Base-by-base conservation (phyloP, 2,329 filamentous ascomycete genomes). In the Trichoderma citrinoviride region DNA sequence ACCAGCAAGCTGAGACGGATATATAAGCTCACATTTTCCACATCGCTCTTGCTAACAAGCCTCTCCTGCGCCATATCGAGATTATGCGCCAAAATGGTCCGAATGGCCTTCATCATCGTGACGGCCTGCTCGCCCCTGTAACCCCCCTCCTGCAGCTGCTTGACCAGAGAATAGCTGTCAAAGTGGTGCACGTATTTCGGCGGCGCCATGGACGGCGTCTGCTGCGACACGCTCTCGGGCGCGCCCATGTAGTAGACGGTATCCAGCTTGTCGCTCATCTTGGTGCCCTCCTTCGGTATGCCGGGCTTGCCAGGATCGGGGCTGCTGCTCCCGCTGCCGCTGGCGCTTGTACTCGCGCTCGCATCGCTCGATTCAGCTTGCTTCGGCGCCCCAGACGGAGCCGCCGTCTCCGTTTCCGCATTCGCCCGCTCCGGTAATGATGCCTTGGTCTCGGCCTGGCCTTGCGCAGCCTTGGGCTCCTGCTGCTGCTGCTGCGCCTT, bases 141-240 rank as follows among this genome's bases (percentile, higher is more conserved):
- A 0, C 90, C 90, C 14, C 88, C 87, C 19, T 88, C 84, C 60
- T 89, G 84, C 17, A 99, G 86, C 71, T 92, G 87, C 73, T 90
- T 90, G 17, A 98, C 95, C 5, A 98, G 85, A 15, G 87, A 89
- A 77, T 95, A 99, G 25, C 90, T 97, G 78, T 99, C 94, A 77
- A 99, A 99, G 78, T 98, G 93, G 79, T 99, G 95, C 40, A 97
- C 88, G 74, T 97, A 96, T 1, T 89, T 90, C 7, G 91, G 86
- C 0, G 91, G 85, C 54, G 87, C 83, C 73, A 90, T 85, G 74
- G 93, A 88, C 5, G 89, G 89, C 23, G 86, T 84, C 69, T 84
- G 83, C 54, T 80, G 72, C 50, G 74, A 73, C 14, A 70, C 70
- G n/a, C 72, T 71, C 52, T 80, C 75, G 7, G 81, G 78, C 5